Evolutionary conservation across 2,329 filamentous ascomycete species (phyloP), one percentile per base, ranked within the genome.

Genomic region (Remersonia thermophila): DNA sequence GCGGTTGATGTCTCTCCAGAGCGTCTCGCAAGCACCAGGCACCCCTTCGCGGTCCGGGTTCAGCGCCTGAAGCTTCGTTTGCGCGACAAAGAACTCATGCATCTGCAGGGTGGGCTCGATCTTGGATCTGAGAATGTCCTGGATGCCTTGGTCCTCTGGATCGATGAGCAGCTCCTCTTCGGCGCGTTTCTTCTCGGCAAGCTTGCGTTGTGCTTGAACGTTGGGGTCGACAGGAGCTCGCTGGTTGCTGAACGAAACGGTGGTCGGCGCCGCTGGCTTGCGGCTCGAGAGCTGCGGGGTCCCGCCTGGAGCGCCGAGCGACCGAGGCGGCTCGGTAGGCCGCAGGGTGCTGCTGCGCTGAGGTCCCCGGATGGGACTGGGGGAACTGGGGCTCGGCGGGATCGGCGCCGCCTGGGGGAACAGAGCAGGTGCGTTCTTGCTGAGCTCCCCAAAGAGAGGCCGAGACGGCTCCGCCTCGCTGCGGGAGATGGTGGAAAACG

Each of bases 1-100:
- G 10, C 83, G 83, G 56, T 91, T 89, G 54, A 89, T 83, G 50
- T 89, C 83, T 30, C 80, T 72, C 55, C 83, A 91, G 1, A 80
- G 64, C 13, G 73, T 69, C 50, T 80, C 76, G 15, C 77, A 73
- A 46, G 79, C 75, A 7, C 69, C 66, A 3, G 74, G 69, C 23
- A 80, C 38, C 26, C 47, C 42, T 16, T 49, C 43, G 11, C 43
- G 40, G 12, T 29, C 35, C 3, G 42, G 35, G 10, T 16, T 38
- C 12, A 39, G 27, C 3, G 27, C 27, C 28, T 47, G 44, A 7
- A 49, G 39, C 30, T 47, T 44, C 2, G 42, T 39, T 3, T 69
- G 61, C 47, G 75, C 71, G 2, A 69, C 77, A 35, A 83, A 68
- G 48, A 86, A 86, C 33, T 78, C 71, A 40, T 81, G 72, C 26